Evolutionary conservation across 2,329 filamentous ascomycete species (phyloP).

Genomic region (Leptographium wingfieldii): DNA sequence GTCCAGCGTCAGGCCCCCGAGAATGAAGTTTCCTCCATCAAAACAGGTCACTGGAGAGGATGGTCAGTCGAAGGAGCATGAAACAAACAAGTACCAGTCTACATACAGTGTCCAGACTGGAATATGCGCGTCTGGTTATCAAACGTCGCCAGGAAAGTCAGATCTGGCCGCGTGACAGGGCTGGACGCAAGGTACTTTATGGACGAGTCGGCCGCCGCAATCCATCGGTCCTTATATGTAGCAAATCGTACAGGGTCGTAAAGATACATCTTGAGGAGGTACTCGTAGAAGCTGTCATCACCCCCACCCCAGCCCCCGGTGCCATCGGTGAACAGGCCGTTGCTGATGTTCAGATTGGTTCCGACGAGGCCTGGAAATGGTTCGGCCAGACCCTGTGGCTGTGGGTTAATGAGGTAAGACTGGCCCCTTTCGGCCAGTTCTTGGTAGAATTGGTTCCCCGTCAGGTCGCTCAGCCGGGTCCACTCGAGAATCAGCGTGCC

Average conservation of each 20-base stretch:
- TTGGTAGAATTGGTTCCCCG: slow-evolving; percentile 53
- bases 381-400: slow-evolving; percentile 42
- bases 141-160: slow-evolving; percentile 59
- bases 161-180: slow-evolving; percentile 50
- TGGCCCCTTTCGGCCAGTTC: slow-evolving; percentile 54
- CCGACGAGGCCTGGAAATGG: slow-evolving; percentile 71
- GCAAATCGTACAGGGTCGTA: slow-evolving; percentile 57
- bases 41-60: slow-evolving; percentile 54
- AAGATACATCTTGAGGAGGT: slow-evolving; percentile 82
- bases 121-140: slow-evolving; percentile 30
- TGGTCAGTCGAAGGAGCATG: neutral
- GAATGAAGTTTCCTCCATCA: slow-evolving; percentile 72
- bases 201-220: slow-evolving; percentile 60
- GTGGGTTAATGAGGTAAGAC: slow-evolving; percentile 54
- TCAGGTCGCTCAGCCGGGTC: slow-evolving; percentile 67
- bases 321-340: slow-evolving; percentile 54
- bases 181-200: slow-evolving; percentile 60
- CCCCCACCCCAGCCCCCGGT: slow-evolving; percentile 66
- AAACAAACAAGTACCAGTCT: neutral
- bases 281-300: slow-evolving; percentile 76
- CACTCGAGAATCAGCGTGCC: slow-evolving; percentile 76
- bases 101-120: slow-evolving; percentile 37
- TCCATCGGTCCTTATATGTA: slow-evolving; percentile 61
- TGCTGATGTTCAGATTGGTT: slow-evolving; percentile 48
- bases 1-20: slow-evolving; percentile 60